A percentile compares a stretch with the other conserved stretches of the same genome.
Conservation (phyloP, 352 stramenopile genomes). For the Phytophthora quininea region DNA sequence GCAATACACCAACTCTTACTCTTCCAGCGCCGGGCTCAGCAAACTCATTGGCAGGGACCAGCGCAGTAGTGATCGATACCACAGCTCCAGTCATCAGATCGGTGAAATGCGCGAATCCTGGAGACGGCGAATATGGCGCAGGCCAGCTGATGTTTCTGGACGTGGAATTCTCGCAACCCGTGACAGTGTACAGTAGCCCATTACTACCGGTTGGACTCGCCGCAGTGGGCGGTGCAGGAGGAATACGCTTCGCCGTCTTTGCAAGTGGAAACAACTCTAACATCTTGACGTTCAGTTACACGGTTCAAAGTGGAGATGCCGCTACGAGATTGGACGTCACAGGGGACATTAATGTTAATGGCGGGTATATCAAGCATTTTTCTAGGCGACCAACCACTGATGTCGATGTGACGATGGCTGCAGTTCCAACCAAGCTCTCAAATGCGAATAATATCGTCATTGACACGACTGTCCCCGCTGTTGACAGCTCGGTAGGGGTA, state of each 20-base stretch:
- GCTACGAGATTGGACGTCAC: slow-evolving; percentile 58
- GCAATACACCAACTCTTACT: slow-evolving; percentile 55
- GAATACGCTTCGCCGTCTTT: slow-evolving; percentile 49
- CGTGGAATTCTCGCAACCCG: slow-evolving; percentile 65
- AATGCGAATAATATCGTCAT: slow-evolving; percentile 65
- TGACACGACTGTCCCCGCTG: slow-evolving; percentile 57
- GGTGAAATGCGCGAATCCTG: slow-evolving; percentile 52
- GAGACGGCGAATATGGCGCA: slow-evolving; percentile 71
- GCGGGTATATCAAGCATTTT: slow-evolving; percentile 74
- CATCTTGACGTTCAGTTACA: slow-evolving; percentile 72
- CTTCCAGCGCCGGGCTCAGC: slow-evolving; percentile 50
- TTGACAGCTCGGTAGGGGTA: slow-evolving; percentile 68
- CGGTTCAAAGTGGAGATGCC: slow-evolving; percentile 63
- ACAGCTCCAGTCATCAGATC: slow-evolving; percentile 64
- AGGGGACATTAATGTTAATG: slow-evolving; percentile 60
- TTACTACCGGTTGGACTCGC: slow-evolving; percentile 55
- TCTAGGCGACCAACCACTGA: slow-evolving; percentile 74
- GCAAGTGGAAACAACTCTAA: slow-evolving; percentile 72
- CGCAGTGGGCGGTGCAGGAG: slow-evolving; percentile 42
- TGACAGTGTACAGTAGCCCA: slow-evolving; percentile 69
- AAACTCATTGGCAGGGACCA: slow-evolving; percentile 55
- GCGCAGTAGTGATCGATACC: slow-evolving; percentile 71
- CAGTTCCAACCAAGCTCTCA: slow-evolving; percentile 52
- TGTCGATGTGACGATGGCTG: slow-evolving; percentile 50
- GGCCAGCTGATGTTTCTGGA: slow-evolving; percentile 67